Evolutionary conservation across 768 basidiomycete genomes (phyloP).

Genomic region (Cytidiella melzeri): DNA sequence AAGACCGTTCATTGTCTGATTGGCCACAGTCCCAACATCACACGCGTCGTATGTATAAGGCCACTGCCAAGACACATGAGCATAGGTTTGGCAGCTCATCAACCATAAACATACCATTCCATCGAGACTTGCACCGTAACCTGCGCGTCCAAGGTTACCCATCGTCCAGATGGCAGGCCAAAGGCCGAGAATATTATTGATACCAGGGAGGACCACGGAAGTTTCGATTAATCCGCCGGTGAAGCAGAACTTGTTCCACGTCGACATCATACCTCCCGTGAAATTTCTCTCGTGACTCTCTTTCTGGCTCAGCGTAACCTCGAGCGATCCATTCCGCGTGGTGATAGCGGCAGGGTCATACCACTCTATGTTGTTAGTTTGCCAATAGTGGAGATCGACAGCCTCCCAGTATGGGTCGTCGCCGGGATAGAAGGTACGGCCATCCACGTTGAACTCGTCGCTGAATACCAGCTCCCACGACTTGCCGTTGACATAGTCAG

Average conservation of each 20-base stretch:
- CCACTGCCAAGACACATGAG: slow-evolving; percentile 40
- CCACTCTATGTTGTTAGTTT: slow-evolving; percentile 62
- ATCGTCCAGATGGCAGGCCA: slow-evolving; percentile 56
- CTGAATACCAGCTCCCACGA: slow-evolving; percentile 68
- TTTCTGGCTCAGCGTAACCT: slow-evolving; percentile 51
- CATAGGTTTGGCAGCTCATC: slow-evolving; percentile 1
- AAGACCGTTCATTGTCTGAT: slow-evolving; percentile 69
- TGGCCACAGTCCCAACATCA: slow-evolving; percentile 50
- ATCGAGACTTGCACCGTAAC: slow-evolving; percentile 82
- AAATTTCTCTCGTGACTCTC: slow-evolving; percentile 38
- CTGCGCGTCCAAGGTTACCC: slow-evolving; percentile 81
- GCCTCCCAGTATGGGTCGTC: slow-evolving; percentile 85
- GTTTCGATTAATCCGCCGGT: slow-evolving; percentile 74
- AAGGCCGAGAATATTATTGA: slow-evolving; percentile 41
- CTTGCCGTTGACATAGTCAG: slow-evolving; percentile 16
- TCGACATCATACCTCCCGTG: slow-evolving; percentile 42
- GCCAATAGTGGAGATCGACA: slow-evolving; percentile 78
- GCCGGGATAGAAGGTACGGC: slow-evolving; percentile 65
- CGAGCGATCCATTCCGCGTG: slow-evolving; percentile 35
- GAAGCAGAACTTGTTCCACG: slow-evolving; percentile 86
- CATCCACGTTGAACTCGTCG: slow-evolving; percentile 75
- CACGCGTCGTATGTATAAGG: slow-evolving; percentile 82
- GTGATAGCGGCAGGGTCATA: slow-evolving; percentile 71
- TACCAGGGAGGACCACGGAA: slow-evolving; percentile 61
- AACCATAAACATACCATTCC: slow-evolving; percentile 51